These are phyloP conservation scores for Murraya paniculata DNA, from an alignment of 345 rosid species.

Conservation along the genomic window DNA sequence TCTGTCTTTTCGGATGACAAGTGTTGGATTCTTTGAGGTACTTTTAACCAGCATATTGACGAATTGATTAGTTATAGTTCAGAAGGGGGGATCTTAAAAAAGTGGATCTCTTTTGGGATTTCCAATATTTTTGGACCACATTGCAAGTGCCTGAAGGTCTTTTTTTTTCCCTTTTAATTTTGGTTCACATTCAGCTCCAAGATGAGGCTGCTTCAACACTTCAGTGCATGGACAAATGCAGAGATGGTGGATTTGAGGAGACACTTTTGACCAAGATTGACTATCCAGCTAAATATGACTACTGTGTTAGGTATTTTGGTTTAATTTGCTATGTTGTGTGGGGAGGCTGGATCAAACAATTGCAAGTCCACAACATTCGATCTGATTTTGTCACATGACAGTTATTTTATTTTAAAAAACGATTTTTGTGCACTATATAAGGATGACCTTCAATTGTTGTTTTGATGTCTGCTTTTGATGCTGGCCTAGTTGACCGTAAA, in stretches of 20 bases:
- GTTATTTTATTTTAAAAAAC: neutral
- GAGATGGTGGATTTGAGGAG: slow-evolving; percentile 81
- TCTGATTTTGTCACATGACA: neutral
- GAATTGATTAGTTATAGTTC: neutral
- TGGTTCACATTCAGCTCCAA: slow-evolving; percentile 51
- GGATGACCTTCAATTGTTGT: neutral
- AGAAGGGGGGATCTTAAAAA: neutral
- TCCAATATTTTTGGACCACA: neutral
- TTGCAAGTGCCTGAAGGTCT: neutral
- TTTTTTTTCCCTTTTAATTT: neutral
- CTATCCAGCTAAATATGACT: slow-evolving; percentile 75
- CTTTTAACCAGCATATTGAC: slow-evolving; percentile 12
- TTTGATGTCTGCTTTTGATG: neutral
- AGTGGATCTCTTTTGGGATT: neutral
- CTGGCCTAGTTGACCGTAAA: neutral
- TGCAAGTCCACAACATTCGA: neutral
- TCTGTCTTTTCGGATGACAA: slow-evolving; percentile 70
- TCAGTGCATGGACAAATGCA: slow-evolving; percentile 60
- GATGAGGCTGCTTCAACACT: slow-evolving; percentile 72
- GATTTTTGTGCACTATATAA: neutral
- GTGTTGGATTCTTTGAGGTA: slow-evolving; percentile 72
- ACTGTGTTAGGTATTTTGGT: slow-evolving; percentile 56
- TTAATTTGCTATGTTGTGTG: neutral
- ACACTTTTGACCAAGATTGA: slow-evolving; percentile 71
- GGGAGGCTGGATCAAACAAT: neutral